Base-by-base conservation (phyloP, 129 eudicot genomes). In the Flaveria sonorensis region DNA sequence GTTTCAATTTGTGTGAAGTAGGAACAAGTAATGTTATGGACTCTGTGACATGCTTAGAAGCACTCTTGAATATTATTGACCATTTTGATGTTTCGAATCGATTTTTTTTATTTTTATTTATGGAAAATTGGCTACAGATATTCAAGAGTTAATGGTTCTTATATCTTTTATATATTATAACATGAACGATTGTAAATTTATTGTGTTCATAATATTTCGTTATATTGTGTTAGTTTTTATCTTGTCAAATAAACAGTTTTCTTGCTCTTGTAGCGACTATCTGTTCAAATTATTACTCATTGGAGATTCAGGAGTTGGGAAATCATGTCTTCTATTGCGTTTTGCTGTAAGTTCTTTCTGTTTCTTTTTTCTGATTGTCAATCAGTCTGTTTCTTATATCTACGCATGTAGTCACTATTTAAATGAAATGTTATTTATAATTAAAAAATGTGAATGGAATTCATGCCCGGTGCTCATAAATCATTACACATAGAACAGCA, bases 301-400 rank as follows among this genome's bases (percentile, higher is more conserved):
- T 68, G 98, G 98, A 81, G 98, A 93, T 86, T 93, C 98, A 7
- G 98, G 98, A 81, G 98, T 93, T 75, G 98, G 98, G 40, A 93
- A 93, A 79, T 93, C 98, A 50, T 93, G 97, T 81, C 97, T 93
- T 53, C 96, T 93, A 51, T 67, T 93, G 85, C 89, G 98, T 85
- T 93, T 93, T 89, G 98, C 98, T 81, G 82, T 77, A 70, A 91
- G 96, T 81, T 68, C 48, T 64, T 81, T 5, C 0, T 1, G 26
- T 53, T 30, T 70, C 42, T 61, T 56, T 63, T 1, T 23, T 28
- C 7, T 14, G n/a, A 39, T 36, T 11, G 40, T 30, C 42, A 79
- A 30, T 18, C 26, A 10, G 7, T 55, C 36, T 15, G 45, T 39
- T 52, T 65, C 26, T n/a, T 62, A 32, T 40, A 63, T 73, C 10